A percentile compares a stretch with the other conserved stretches of the same genome.
Conservation (phyloP, 148 eudicot genomes). For the Gaultheria prostrata region DNA sequence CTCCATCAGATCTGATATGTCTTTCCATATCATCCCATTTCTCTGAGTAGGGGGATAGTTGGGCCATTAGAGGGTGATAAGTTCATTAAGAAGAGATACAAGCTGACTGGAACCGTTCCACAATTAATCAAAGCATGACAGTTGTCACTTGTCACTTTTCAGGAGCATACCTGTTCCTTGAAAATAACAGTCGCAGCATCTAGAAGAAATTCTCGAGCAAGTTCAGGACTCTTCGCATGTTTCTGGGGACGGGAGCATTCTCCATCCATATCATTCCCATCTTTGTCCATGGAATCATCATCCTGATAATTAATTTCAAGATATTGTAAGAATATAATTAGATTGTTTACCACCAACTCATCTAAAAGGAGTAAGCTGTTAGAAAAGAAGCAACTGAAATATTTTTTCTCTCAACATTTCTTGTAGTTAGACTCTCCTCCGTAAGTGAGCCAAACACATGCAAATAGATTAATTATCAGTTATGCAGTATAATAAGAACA, state of each 20-base stretch:
- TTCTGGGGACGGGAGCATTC: slow-evolving; percentile 98
- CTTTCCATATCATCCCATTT: background rate
- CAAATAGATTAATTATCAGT: background rate
- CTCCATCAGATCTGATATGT: background rate
- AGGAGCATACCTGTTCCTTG: slow-evolving; percentile 84
- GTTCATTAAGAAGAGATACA: background rate
- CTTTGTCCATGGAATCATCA: slow-evolving; percentile 94
- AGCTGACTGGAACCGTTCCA: background rate
- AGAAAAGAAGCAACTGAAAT: background rate
- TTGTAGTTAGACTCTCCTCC: background rate
- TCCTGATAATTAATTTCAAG: slow-evolving; percentile 46
- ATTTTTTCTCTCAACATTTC: background rate
- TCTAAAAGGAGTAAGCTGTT: background rate
- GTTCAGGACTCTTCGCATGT: slow-evolving; percentile 99
- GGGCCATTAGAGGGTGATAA: background rate
- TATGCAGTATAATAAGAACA: background rate
- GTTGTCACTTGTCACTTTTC: background rate
- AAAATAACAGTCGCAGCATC: slow-evolving; percentile 98
- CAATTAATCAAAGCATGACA: slow-evolving; percentile 9
- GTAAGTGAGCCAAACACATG: background rate
- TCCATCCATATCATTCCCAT: slow-evolving; percentile 90
- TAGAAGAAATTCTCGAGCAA: slow-evolving; percentile 93
- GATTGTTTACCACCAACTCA: background rate
- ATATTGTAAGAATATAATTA: background rate
- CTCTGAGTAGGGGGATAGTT: background rate